Evolutionary conservation across 140 eudicot genomes (phyloP), one percentile per base, ranked within the genome.

Genomic region (Senecio squalidus): DNA sequence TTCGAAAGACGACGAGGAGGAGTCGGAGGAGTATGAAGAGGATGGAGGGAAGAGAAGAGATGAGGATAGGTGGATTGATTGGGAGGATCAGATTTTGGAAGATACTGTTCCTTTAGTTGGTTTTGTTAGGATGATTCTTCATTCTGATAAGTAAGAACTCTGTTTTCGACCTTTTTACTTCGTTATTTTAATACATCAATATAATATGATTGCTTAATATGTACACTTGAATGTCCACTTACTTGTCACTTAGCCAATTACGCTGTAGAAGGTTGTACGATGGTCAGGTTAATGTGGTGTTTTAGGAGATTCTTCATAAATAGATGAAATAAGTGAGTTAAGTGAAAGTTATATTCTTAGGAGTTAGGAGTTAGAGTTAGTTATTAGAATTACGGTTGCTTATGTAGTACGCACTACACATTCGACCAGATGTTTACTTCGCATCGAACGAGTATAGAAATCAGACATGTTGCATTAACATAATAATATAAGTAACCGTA

Each of bases 51-150:
- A 60, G 43, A 78, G 49, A 25, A 81, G 71, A 58, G 52, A 55
- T 50, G 74, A 74, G 7, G 76, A 78, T 25, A 69, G 76, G 6
- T 72, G 87, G 94, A 76, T 84, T 16, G 98, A 87, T 63, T 92
- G 96, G 96, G 96, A 92, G 62, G 96, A 92, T 55, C 78, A 71
- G 78, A 92, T 92, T 45, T 67, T 87, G 79, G 92, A 79, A 76
- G 96, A 84, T 34, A 92, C 98, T n/a, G 95, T 92, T 5, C 98
- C 98, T 0, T 75, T 92, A 51, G 96, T 92, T 75, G 94, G 94
- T 26, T 79, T 84, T 78, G 95, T 85, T 28, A 79, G 96, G 59
- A 92, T 86, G 96, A 70, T 92, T 92, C 96, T 92, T 62, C 98
- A 92, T 74, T 83, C 96, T 18, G 88, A 78, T 72, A 86, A 77